Base-by-base conservation (phyloP, 306 rosid genomes). In the Datisca glomerata region DNA sequence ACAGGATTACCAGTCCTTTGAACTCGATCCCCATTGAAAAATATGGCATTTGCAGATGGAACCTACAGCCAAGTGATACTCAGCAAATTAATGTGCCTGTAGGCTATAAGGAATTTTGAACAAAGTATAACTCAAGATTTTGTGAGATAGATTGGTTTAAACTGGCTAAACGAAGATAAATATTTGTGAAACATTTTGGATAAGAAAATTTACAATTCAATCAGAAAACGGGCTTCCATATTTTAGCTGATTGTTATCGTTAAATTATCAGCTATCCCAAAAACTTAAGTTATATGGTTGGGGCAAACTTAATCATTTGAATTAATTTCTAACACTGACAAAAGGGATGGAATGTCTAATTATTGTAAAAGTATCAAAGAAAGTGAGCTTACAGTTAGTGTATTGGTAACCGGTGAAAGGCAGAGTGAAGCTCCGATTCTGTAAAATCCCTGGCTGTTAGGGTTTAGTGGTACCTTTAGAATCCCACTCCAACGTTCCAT, bases 401-500 rank as follows among this genome's bases (percentile, higher is more conserved):
- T 63, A 60, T 51, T 42, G 27, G 81, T 64, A 58, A 67, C 50
- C 12, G 74, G 49, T 41, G 85, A 79, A 60, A 82, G 53, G 65
- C 89, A 74, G 37, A 86, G 72, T 40, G 95, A 89, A 19, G 83
- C 95, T 33, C 84, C 95, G 59, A 83, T 77, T 54, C 75, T 67
- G 49, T 74, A 62, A 56, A 40, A 68, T 23, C 50, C 24, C 41
- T 24, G 48, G 43, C 70, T 41, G 9, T 63, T 64, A 23, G 65
- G 47, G 57, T 47, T 45, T 41, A 87, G 22, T 12, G 78, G 89
- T 18, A 87, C 82, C 60, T 71, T 82, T 50, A 87, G 68, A 65
- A 87, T 49, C 52, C 93, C 86, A 67, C 70, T 59, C 93, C 97
- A 87, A 5, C 80, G 89, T 7, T 72, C 85, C 94, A 82, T 82